Percentiles rank a stretch among this genome's conserved stretches.
phyloP scores from a whole-genome alignment of 345 rosid genomes.

The Combretum micranthum region DNA sequence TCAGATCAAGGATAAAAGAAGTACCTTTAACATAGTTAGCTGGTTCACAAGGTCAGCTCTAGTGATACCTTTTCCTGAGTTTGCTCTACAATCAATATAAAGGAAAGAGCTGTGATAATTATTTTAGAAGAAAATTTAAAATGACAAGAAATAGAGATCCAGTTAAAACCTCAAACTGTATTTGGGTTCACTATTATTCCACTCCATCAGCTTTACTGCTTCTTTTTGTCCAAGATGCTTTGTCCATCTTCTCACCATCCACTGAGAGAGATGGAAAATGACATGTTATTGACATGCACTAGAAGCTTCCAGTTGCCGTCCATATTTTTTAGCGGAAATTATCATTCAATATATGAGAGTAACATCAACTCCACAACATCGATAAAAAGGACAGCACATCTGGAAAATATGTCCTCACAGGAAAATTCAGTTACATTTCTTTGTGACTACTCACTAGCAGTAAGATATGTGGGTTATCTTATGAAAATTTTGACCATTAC shows the following conservation, averaged over 20 bases:
- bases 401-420: no score
- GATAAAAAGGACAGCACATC: no score
- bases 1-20: background rate
- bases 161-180: constrained; percentile 75
- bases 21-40: constrained; percentile 61
- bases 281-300: background rate
- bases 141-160: constrained; percentile 6
- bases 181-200: constrained; percentile 85
- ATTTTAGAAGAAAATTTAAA: background rate
- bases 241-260: constrained; percentile 99
- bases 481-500: no score
- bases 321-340: no score
- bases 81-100: constrained; percentile 53
- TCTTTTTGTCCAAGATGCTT: constrained; percentile 74
- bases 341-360: no score
- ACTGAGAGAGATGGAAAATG: constrained; percentile 35
- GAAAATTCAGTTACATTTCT: no score
- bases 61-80: constrained; percentile 47
- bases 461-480: no score
- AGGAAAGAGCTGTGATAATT: constrained; percentile 7
- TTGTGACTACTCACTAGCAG: no score
- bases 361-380: no score
- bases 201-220: constrained; percentile 69
- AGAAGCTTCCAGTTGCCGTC: background rate
- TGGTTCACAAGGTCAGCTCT: constrained; percentile 69